A percentile compares a stretch with the other conserved stretches of the same genome.
Evolutionary conservation across 2,329 filamentous ascomycete species (phyloP).

Genomic region (Colletotrichum cuscutae): DNA sequence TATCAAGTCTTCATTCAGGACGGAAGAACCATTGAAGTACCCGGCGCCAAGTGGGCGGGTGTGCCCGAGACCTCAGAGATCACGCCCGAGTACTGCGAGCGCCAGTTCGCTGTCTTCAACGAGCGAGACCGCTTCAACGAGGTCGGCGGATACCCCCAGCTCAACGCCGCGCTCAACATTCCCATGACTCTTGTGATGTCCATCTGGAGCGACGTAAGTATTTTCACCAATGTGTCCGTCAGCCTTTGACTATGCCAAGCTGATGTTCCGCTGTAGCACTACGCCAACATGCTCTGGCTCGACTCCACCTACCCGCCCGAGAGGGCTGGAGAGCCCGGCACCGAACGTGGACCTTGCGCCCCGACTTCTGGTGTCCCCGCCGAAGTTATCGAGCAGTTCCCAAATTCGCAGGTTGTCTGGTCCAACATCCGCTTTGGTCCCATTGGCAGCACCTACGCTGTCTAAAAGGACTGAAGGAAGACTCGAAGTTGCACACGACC

Average conservation of each 20-base stretch:
- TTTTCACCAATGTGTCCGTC: not conserved
- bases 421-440: constrained; percentile 62
- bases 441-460: constrained; percentile 52
- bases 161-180: constrained; percentile 60
- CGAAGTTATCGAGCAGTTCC: constrained; percentile 51
- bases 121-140: constrained; percentile 61
- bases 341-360: constrained; percentile 57
- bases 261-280: constrained; percentile 48
- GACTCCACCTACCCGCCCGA: constrained; percentile 64
- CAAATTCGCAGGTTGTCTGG: constrained; percentile 54
- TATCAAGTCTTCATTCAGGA: constrained; percentile 36
- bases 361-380: constrained; percentile 55
- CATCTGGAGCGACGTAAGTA: constrained; percentile 65
- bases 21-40: constrained; percentile 24
- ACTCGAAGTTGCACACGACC: not conserved
- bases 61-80: constrained; percentile 69
- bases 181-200: constrained; percentile 73
- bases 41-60: constrained; percentile 37
- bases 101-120: constrained; percentile 63
- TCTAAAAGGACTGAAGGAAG: not conserved
- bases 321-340: constrained; percentile 47
- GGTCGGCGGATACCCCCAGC: constrained; percentile 64
- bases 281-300: constrained; percentile 73
- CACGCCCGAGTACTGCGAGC: constrained; percentile 64
- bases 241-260: not conserved